Conservation (phyloP, 768 basidiomycete species). For the Tylopilus intermedius region DNA sequence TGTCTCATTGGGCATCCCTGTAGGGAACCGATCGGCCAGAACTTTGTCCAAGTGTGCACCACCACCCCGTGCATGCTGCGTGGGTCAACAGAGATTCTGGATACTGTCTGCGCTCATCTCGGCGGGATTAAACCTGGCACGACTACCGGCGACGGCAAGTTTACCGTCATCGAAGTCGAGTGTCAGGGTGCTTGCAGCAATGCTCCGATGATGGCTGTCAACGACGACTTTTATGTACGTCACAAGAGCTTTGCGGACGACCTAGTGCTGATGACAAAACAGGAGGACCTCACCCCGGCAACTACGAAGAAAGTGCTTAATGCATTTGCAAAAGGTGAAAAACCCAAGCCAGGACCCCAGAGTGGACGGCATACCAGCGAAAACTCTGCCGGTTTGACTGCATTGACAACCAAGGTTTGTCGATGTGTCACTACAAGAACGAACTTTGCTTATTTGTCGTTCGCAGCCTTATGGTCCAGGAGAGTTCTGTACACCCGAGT, state of each 20-base stretch:
- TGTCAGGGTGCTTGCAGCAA: slow-evolving; percentile 98
- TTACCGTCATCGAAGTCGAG: slow-evolving; percentile 96
- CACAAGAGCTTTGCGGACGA: neutral
- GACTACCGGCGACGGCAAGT: slow-evolving; percentile 94
- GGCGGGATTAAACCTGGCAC: slow-evolving; percentile 81
- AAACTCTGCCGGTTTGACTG: slow-evolving; percentile 87
- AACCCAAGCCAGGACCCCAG: slow-evolving; percentile 93
- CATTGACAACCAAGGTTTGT: slow-evolving; percentile 67
- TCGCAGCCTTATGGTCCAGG: slow-evolving; percentile 89
- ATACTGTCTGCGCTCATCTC: slow-evolving; percentile 78
- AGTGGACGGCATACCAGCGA: slow-evolving; percentile 82
- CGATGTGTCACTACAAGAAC: neutral
- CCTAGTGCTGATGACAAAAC: slow-evolving; percentile 8
- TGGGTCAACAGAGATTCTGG: slow-evolving; percentile 85
- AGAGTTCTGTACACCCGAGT: slow-evolving; percentile 82
- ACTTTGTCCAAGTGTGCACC: slow-evolving; percentile 98
- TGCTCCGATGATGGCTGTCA: slow-evolving; percentile 93
- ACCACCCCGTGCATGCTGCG: slow-evolving; percentile 97
- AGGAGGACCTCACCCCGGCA: slow-evolving; percentile 82
- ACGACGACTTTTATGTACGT: slow-evolving; percentile 93
- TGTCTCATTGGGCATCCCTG: neutral
- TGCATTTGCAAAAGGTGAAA: slow-evolving; percentile 73
- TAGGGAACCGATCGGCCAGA: slow-evolving; percentile 88
- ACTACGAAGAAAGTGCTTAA: slow-evolving; percentile 77
- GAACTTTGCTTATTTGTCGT: slow-evolving; percentile 10